Evolutionary conservation across 768 basidiomycete species (phyloP).

Genomic region (Imleria badia): DNA sequence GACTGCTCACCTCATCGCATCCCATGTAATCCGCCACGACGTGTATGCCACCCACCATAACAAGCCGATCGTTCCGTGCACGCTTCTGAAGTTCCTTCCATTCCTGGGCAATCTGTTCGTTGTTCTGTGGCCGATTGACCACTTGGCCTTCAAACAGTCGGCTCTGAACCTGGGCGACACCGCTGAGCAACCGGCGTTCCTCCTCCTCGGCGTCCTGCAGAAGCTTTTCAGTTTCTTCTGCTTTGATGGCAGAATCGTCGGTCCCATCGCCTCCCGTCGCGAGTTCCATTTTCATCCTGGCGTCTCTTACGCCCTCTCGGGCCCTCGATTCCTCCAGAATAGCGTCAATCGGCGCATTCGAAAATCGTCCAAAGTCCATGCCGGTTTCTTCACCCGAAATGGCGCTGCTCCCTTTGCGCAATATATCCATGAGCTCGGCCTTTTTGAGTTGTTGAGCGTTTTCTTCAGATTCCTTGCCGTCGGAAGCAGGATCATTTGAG

Average conservation of each 20-base stretch:
- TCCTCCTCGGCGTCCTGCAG: slow-evolving; percentile 51
- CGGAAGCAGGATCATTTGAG: slow-evolving; percentile 29
- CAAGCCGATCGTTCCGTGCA: slow-evolving; percentile 39
- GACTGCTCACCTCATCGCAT: slow-evolving; percentile 27
- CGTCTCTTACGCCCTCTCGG: slow-evolving; percentile 43
- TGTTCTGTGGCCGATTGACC: slow-evolving; percentile 33
- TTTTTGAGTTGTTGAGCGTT: slow-evolving; percentile 34
- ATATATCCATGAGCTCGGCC: slow-evolving; percentile 52
- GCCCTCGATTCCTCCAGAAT: slow-evolving; percentile 47
- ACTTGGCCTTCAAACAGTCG: slow-evolving; percentile 58
- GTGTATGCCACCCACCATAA: slow-evolving; percentile 38
- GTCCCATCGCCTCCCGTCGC: slow-evolving; percentile 6
- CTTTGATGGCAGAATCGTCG: slow-evolving; percentile 7
- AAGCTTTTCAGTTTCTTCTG: slow-evolving; percentile 29
- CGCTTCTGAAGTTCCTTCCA: slow-evolving; percentile 50
- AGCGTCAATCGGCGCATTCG: slow-evolving; percentile 41
- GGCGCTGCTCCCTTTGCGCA: slow-evolving; percentile 58
- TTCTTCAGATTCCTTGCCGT: slow-evolving; percentile 23
- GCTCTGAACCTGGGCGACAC: slow-evolving; percentile 58
- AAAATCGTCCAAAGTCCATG: slow-evolving; percentile 43
- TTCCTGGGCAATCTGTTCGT: slow-evolving; percentile 44
- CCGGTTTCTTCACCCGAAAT: slow-evolving; percentile 41
- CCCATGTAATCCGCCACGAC: slow-evolving; percentile 32
- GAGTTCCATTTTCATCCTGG: slow-evolving; percentile 44
- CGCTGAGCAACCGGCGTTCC: slow-evolving; percentile 48